A percentile compares a stretch with the other conserved stretches of the same genome.
Evolutionary conservation across 116 monocot genomes (phyloP).

Genomic region (Dioscorea cayenensis): DNA sequence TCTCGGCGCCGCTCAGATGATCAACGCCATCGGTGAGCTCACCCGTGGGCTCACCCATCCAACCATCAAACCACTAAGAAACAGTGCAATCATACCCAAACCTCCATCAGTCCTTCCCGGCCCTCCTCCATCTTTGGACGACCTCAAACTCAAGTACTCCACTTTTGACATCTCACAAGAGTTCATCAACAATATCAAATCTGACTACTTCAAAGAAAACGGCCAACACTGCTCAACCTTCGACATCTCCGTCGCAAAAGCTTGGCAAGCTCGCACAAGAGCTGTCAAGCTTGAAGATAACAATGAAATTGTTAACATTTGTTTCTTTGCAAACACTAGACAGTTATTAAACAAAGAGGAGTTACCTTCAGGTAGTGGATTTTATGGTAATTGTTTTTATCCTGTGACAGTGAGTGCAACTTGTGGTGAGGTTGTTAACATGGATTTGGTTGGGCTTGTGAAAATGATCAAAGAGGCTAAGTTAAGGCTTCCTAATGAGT

Average conservation of each 20-base stretch:
- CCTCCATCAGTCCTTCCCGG: conserved; percentile 8
- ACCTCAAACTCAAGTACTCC: conserved; percentile 8
- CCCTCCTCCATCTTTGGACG: background rate
- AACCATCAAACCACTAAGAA: conserved; percentile 8
- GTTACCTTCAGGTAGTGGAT: conserved; percentile 3
- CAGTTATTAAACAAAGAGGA: conserved; percentile 14
- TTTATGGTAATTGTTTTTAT: conserved; percentile 55
- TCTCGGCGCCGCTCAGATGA: conserved; percentile 38
- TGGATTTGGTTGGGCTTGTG: conserved; percentile 19
- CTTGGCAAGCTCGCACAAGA: conserved; percentile 41
- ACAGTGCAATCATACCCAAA: conserved; percentile 17
- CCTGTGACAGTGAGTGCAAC: conserved; percentile 28
- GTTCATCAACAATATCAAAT: conserved; percentile 15
- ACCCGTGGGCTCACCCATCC: conserved; percentile 16
- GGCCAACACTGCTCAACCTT: conserved; percentile 41
- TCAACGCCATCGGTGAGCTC: conserved; percentile 37
- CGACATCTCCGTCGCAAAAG: conserved; percentile 28
- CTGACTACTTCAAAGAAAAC: conserved; percentile 14
- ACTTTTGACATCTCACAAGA: conserved; percentile 20
- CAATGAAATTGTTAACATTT: conserved; percentile 13
- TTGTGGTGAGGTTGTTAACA: background rate
- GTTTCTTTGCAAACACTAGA: conserved; percentile 46
- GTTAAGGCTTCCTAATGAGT: conserved; percentile 10
- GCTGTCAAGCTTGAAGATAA: conserved; percentile 10
- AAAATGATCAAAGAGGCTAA: conserved; percentile 29